Evolutionary conservation across 129 eudicot species (phyloP), one percentile per base, ranked within the genome.

Genomic region (Ambrosia artemisiifolia): DNA sequence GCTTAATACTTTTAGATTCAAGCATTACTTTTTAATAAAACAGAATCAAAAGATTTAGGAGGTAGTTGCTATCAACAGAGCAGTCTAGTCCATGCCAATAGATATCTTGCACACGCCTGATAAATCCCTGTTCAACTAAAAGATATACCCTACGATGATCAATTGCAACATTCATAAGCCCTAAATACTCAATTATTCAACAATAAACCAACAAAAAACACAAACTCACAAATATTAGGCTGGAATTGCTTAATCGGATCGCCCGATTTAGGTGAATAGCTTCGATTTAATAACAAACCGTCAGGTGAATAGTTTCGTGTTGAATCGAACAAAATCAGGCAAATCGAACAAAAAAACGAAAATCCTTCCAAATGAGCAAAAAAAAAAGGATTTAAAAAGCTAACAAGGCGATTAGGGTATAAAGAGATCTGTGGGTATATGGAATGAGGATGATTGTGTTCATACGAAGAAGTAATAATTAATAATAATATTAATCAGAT

Each of bases 111-210:
- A 70, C 34, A 73, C 71, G 67, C 80, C 74, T 67, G 74, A 61
- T 49, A 49, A 53, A 50, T 35, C 34, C 78, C 71, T 74, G 78
- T 74, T 74, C 71, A 67, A 55, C 79, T 65, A 18, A n/a, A n/a
- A n/a, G n/a, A n/a, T n/a, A n/a, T n/a, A n/a, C n/a, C n/a, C n/a
- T n/a, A n/a, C n/a, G n/a, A n/a, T n/a, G n/a, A n/a, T 28, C 5
- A 61, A 51, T 6, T 42, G 66, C 69, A 67, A 32, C 69, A 76
- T 35, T 50, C 50, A 12, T 46, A 46, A 63, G 8, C 75, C 80
- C 74, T 67, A 54, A 16, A 54, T 28, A 68, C 61, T 28, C 50
- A 34, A 35, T 56, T 67, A 44, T 46, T 57, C 61, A 14, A 62
- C 61, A 18, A 64, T 13, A 65, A 19, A 63, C 36, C 71, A 46